phyloP scores from a whole-genome alignment of 2,329 filamentous ascomycete species.

The Parastagonospora nodorum region DNA sequence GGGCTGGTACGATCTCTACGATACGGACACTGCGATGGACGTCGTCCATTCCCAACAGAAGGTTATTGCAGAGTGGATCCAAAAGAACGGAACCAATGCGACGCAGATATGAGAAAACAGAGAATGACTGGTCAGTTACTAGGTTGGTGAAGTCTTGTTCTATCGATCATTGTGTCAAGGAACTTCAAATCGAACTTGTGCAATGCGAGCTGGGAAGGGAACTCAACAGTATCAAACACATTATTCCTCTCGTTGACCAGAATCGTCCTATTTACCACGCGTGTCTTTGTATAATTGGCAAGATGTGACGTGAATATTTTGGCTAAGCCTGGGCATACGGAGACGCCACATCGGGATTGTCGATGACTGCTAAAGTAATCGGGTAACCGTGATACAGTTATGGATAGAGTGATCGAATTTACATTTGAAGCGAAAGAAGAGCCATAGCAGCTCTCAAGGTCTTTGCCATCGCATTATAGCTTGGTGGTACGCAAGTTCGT shows the following conservation, averaged over 20 bases:
- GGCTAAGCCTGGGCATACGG: no score
- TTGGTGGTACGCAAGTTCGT: conserved; percentile 7
- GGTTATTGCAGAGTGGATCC: conserved; percentile 35
- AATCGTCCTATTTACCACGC: no score
- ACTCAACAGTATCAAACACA: no score
- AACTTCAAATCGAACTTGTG: no score
- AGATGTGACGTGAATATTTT: no score
- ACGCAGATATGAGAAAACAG: background rate
- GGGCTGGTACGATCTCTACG: conserved; percentile 49
- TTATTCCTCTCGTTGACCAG: no score
- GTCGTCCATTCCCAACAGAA: conserved; percentile 43
- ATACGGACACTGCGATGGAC: conserved; percentile 46
- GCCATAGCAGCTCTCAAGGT: conserved; percentile 4
- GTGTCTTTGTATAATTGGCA: no score
- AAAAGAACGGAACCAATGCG: background rate
- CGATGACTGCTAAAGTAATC: background rate
- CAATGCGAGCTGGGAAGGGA: no score
- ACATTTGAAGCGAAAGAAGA: conserved; percentile 5
- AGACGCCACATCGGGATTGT: no score
- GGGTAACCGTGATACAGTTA: background rate
- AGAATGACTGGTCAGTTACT: background rate
- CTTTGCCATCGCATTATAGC: conserved; percentile 8
- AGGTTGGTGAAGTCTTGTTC: background rate
- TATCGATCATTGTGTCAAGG: background rate
- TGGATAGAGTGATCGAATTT: conserved; percentile 1